Evolutionary conservation across 2,329 filamentous ascomycete genomes (phyloP).

Genomic region (Shiraia sp.): DNA sequence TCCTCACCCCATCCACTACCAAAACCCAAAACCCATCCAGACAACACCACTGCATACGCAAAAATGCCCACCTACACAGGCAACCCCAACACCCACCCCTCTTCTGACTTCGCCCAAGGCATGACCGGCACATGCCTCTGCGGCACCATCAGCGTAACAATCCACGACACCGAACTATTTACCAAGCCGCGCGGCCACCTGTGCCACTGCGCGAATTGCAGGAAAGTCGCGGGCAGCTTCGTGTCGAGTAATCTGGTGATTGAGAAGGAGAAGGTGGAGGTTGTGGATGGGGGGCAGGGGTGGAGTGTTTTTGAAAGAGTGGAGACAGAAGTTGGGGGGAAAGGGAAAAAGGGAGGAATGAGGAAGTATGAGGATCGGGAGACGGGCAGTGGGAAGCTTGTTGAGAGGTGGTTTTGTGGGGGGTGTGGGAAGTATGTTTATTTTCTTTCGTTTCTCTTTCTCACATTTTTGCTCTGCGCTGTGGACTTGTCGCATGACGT

Average conservation of each 20-base stretch:
- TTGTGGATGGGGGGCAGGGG: too few relatives aligned
- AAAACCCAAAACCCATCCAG: too few relatives aligned
- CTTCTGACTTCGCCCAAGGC: conserved; percentile 36
- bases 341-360: conserved; percentile 50
- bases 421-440: conserved; percentile 44
- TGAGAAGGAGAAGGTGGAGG: conserved; percentile 50
- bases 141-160: conserved; percentile 53
- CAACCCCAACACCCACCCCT: conserved; percentile 45
- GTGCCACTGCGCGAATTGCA: conserved; percentile 58
- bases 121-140: conserved; percentile 52
- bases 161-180: conserved; percentile 55
- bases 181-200: conserved; percentile 46
- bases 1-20: too few relatives aligned
- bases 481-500: neutral
- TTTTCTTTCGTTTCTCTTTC: neutral
- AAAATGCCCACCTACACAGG: conserved; percentile 37
- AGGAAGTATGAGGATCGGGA: conserved; percentile 51
- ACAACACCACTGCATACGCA: too few relatives aligned
- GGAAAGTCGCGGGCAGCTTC: conserved; percentile 53
- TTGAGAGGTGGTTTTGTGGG: conserved; percentile 54
- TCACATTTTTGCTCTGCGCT: too few relatives aligned
- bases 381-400: conserved; percentile 52
- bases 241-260: conserved; percentile 48
- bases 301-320: too few relatives aligned
- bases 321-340: too few relatives aligned